phyloP scores from a whole-genome alignment of 306 rosid genomes.

The Begonia peltatifolia region DNA sequence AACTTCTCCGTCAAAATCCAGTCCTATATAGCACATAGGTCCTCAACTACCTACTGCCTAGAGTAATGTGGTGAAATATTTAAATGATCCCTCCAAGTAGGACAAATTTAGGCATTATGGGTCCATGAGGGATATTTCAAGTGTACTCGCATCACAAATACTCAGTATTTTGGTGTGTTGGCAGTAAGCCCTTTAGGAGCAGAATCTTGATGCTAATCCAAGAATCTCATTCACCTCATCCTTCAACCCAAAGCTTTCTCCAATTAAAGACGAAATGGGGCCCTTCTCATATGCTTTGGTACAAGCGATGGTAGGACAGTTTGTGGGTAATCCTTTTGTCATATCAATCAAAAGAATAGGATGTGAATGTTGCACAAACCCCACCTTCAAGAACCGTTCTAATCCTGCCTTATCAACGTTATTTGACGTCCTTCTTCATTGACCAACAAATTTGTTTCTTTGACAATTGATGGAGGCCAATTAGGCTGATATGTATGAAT shows the following conservation, averaged over 20 bases:
- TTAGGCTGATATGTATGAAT: too few relatives aligned
- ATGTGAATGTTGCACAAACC: too few relatives aligned
- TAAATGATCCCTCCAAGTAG: constrained; percentile 85
- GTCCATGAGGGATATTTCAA: constrained; percentile 53
- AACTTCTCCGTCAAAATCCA: constrained; percentile 75
- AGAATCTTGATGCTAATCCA: constrained; percentile 31
- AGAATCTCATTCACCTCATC: constrained; percentile 21
- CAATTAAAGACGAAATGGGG: constrained; percentile 20
- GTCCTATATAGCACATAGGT: constrained; percentile 73
- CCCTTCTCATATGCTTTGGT: constrained; percentile 56
- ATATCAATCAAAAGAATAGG: too few relatives aligned
- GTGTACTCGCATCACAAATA: constrained; percentile 78
- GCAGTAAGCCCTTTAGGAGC: constrained; percentile 31
- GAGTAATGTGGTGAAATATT: constrained; percentile 80
- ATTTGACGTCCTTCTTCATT: too few relatives aligned
- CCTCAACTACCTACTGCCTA: constrained; percentile 85
- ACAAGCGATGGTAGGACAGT: constrained; percentile 31
- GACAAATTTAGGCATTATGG: constrained; percentile 70
- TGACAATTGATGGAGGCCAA: too few relatives aligned
- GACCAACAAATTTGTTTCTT: too few relatives aligned
- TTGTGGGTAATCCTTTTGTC: too few relatives aligned
- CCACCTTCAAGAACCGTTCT: too few relatives aligned
- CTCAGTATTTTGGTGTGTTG: constrained; percentile 26
- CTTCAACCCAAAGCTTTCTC: constrained; percentile 32
- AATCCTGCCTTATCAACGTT: too few relatives aligned